Percentiles rank a stretch among this genome's conserved stretches.
phyloP scores from a whole-genome alignment of 1,139 yeast species.

The Kodamaea fungicola region DNA sequence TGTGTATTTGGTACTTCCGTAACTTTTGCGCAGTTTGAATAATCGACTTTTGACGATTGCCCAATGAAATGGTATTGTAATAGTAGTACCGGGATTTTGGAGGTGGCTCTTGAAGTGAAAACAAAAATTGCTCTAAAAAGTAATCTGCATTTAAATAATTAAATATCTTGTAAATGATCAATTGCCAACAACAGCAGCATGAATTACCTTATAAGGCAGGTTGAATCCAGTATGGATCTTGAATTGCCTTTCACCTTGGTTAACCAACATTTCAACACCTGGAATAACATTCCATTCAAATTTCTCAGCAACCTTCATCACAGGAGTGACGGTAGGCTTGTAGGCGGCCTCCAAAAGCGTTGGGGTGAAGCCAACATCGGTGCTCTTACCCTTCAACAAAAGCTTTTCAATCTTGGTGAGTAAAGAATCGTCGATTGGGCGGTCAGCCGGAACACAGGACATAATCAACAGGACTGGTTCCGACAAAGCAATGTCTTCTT shows the following conservation, averaged over 20 bases:
- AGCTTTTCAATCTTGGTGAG: constrained; percentile 45
- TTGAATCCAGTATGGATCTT: constrained; percentile 67
- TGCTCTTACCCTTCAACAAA: constrained; percentile 37
- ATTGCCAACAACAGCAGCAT: constrained; percentile 50
- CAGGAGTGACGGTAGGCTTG: constrained; percentile 80
- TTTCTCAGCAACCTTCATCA: constrained; percentile 73
- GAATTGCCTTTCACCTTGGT: constrained; percentile 90
- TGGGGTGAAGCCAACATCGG: constrained; percentile 39
- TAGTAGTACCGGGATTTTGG: too few relatives aligned
- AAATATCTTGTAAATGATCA: background rate
- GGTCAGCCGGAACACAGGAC: constrained; percentile 88
- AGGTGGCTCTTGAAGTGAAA: too few relatives aligned
- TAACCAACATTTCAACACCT: constrained; percentile 87
- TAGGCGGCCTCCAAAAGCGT: constrained; percentile 87
- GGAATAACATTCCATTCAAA: constrained; percentile 71
- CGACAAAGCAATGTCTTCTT: constrained; percentile 39
- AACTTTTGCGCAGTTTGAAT: too few relatives aligned
- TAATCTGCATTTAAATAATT: too few relatives aligned
- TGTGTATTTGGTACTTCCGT: too few relatives aligned
- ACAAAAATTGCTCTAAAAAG: too few relatives aligned
- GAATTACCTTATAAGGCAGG: constrained; percentile 61
- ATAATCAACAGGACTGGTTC: constrained; percentile 60
- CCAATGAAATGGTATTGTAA: too few relatives aligned
- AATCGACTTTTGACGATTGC: too few relatives aligned
- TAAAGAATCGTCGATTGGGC: constrained; percentile 58